Percentiles rank a stretch among this genome's conserved stretches.
Conservation (phyloP, 768 basidiomycete genomes). For the Mycena chlorophos region DNA sequence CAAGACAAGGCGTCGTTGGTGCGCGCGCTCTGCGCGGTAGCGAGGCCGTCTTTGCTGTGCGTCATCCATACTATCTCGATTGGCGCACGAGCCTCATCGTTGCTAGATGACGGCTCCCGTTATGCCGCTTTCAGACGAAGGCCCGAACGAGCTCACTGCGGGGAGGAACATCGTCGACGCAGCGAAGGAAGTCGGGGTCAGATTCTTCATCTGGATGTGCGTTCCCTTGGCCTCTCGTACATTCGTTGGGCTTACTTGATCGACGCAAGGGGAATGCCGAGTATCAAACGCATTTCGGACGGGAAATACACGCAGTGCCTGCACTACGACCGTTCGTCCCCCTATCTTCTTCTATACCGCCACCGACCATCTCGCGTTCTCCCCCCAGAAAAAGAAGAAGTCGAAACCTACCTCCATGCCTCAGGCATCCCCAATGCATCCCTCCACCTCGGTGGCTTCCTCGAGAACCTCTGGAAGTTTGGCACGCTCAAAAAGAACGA, state of each 20-base stretch:
- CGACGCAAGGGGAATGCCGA: background rate
- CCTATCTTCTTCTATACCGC: background rate
- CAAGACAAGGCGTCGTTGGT: constrained; percentile 4
- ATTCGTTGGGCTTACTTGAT: background rate
- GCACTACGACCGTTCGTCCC: background rate
- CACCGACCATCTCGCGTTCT: background rate
- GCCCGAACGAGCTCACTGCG: constrained; percentile 3
- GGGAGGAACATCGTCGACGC: constrained; percentile 16
- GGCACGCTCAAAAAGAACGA: background rate
- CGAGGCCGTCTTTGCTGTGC: constrained; percentile 9
- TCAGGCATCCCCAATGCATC: constrained; percentile 10
- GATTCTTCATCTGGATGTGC: constrained; percentile 18
- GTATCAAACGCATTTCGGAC: background rate
- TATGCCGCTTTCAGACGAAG: background rate
- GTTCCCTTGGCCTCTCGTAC: background rate
- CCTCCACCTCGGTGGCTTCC: constrained; percentile 1
- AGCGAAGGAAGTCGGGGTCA: constrained; percentile 7
- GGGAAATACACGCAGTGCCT: background rate
- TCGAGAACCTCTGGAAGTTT: background rate
- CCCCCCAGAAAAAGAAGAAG: constrained; percentile 11
- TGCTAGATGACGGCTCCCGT: background rate
- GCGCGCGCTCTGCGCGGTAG: background rate
- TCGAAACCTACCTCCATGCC: constrained; percentile 20
- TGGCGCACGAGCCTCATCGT: background rate
- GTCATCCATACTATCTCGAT: background rate